These are phyloP conservation scores for Phytophthora ohioensis DNA, from an alignment of 352 stramenopile genomes.

Conservation along the genomic window DNA sequence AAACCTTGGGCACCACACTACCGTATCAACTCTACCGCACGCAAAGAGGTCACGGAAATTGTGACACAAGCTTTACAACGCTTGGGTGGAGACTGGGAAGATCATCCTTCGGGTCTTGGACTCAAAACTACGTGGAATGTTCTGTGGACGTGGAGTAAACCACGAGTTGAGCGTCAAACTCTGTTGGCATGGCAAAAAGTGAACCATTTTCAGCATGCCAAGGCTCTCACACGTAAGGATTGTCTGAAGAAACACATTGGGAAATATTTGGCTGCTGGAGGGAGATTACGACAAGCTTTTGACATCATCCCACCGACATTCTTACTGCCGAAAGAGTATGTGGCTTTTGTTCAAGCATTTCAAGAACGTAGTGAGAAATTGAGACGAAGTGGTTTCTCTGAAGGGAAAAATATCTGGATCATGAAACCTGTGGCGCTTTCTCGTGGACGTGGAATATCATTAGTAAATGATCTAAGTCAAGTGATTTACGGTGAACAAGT, in stretches of 20 bases:
- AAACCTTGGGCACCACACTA: constrained; percentile 72
- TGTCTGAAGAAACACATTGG: constrained; percentile 91
- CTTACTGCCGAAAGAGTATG: constrained; percentile 93
- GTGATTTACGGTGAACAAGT: constrained; percentile 91
- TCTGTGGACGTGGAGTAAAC: constrained; percentile 93
- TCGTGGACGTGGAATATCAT: constrained; percentile 92
- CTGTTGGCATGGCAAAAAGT: constrained; percentile 94
- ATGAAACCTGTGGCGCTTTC: constrained; percentile 94
- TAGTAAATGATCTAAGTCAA: constrained; percentile 89
- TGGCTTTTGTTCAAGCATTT: constrained; percentile 90
- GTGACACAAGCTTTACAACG: constrained; percentile 73
- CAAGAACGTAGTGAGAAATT: constrained; percentile 54
- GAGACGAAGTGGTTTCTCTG: background rate
- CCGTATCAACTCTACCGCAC: constrained; percentile 80
- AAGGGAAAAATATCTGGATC: constrained; percentile 93
- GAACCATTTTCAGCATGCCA: constrained; percentile 94
- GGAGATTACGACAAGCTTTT: constrained; percentile 70
- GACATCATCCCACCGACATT: constrained; percentile 95
- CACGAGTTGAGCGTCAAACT: constrained; percentile 78
- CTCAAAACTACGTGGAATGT: constrained; percentile 93
- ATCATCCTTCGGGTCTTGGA: constrained; percentile 78
- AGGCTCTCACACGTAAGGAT: constrained; percentile 94
- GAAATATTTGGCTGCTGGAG: constrained; percentile 65
- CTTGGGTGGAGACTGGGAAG: constrained; percentile 64
- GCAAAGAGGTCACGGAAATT: constrained; percentile 87